Evolutionary conservation across 2,329 filamentous ascomycete genomes (phyloP), one percentile per base, ranked within the genome.

Genomic region (Camillea tinctor): DNA sequence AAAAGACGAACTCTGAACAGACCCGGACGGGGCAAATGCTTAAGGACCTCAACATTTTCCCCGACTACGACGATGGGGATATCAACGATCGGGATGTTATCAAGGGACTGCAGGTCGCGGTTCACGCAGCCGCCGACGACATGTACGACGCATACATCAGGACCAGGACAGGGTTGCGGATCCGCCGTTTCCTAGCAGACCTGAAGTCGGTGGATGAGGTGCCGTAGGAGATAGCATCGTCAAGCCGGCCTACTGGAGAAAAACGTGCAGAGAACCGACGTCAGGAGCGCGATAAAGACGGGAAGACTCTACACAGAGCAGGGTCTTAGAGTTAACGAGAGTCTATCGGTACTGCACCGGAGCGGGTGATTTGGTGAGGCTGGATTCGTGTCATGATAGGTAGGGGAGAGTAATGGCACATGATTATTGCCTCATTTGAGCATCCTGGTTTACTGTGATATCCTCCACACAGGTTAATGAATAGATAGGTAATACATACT

Each of bases 121-220:
- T 82, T 26, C 81, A 80, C 4, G 84, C 84, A 11, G 84, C 84
- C 4, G 84, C 83, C 54, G 80, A 86, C 58, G 79, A 83, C 58
- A 73, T 79, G 40, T 77, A 85, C 1, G 83, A 87, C 67, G 76
- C 76, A 0, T 80, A 80, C 69, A 80, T 87, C 57, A 74, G 77
- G 24, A 73, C 79, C 21, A 77, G 79, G 61, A 85, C 82, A 0
- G 84, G 84, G 0, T 67, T 84, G 22, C 74, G 81, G 15, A 78
- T 86, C 52, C 78, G 84, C 36, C 79, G 78, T 6, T 84, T 87
- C 61, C 69, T 87, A 17, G 82, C 81, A 3, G 83, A 85, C 65
- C 67, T 87, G 44, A 81, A 78, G 66, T 76, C 76, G 0, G 78
- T 86, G 51, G 83, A 85, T 58, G 75, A 75, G 13, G 65, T 85